phyloP scores from a whole-genome alignment of 208 protist genomes.

The Naegleria lovaniensis region DNA sequence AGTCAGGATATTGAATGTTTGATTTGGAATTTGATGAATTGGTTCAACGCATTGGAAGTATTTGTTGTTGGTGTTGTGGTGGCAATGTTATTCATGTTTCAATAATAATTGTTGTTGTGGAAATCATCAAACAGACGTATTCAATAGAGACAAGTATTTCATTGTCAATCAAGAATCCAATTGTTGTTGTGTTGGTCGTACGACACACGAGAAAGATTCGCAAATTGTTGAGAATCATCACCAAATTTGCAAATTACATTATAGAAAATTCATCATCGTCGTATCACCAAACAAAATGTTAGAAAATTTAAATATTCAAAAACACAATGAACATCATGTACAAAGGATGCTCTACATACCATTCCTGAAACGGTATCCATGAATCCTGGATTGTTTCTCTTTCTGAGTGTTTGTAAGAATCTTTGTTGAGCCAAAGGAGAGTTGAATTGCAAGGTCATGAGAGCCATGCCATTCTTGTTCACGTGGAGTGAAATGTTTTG shows the following conservation, averaged over 20 bases:
- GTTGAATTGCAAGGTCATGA: not conserved
- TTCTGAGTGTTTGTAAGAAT: not conserved
- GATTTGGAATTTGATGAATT: too few relatives aligned
- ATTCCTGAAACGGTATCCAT: not conserved
- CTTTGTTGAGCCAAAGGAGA: not conserved
- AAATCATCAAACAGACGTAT: too few relatives aligned
- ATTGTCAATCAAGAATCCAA: too few relatives aligned
- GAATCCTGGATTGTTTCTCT: constrained; percentile 9
- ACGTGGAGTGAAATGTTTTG: not conserved
- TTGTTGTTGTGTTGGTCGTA: too few relatives aligned
- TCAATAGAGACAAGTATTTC: too few relatives aligned
- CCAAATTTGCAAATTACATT: not conserved
- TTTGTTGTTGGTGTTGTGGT: not conserved
- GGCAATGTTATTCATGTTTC: too few relatives aligned
- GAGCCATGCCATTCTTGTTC: not conserved
- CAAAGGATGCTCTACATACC: not conserved
- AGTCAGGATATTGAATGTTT: too few relatives aligned
- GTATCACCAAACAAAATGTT: not conserved
- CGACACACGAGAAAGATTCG: too few relatives aligned
- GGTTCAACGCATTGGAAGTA: not conserved
- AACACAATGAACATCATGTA: too few relatives aligned
- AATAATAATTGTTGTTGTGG: too few relatives aligned
- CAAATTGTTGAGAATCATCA: too few relatives aligned
- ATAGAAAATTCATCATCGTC: not conserved
- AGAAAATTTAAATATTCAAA: too few relatives aligned